Base-by-base conservation (phyloP, 148 eudicot species). In the Linanthus parryae region DNA sequence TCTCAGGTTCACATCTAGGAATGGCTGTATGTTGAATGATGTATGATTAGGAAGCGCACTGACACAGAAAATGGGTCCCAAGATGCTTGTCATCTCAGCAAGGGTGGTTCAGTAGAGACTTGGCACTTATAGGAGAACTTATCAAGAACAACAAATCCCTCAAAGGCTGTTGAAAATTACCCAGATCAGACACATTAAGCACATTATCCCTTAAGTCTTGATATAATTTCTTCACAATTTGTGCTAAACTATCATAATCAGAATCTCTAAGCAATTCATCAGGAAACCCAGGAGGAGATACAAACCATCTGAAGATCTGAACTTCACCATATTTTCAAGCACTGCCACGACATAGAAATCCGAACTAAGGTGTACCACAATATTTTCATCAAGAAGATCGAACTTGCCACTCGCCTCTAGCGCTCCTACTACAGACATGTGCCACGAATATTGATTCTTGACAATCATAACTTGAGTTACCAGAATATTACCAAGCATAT, bases 21-120 rank as follows among this genome's bases (percentile, higher is more conserved):
- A 92, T 48, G 99, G 99, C 57, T 84, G 75, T 52, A 88, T 74
- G 70, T 82, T 87, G 72, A 87, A 92, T 22, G 77, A 57, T 25
- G 62, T 53, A 56, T 85, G 81, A 78, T 92, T 96, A 24, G 96
- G 94, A 65, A 92, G 64, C 14, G 99, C 96, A 63, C 94, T 87
- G 17, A 92, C 83, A 75, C 78, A 85, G 56, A 92, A 87, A 52
- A 92, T 87, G 10, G 95, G 90, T 7, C 98, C 98, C 79, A 92
- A 68, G 39, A 92, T 87, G 62, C 90, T 92, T 4, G 96, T 79
- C 81, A 84, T 83, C 71, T 92, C 98, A 62, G 96, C 98, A 87
- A 1, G 62, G 80, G 56, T 92, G 94, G 68, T 55, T 87, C 56
- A 87, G 85, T 48, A 91, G 63, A 29, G 82, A 71, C 61, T 81